These are phyloP conservation scores for Uronychia binucleata DNA, from an alignment of 73 alveolate species.

Conservation along the genomic window DNA sequence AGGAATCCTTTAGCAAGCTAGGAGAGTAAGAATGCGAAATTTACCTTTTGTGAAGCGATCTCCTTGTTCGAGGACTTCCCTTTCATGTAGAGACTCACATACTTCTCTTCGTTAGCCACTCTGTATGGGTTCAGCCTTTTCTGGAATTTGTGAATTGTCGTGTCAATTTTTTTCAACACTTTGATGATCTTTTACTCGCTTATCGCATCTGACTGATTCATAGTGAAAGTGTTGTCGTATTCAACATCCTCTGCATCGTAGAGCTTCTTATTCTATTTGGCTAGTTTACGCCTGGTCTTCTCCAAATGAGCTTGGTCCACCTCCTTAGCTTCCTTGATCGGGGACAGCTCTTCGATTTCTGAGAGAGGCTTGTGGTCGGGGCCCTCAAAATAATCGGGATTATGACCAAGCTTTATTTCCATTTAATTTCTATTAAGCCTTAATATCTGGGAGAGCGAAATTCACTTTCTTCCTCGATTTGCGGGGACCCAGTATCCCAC, in stretches of 20 bases:
- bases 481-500: no score
- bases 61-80: background rate
- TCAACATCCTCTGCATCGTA: background rate
- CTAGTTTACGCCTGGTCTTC: background rate
- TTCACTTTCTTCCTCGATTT: no score
- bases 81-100: background rate
- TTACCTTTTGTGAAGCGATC: background rate
- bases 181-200: background rate
- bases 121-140: background rate
- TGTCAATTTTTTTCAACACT: background rate
- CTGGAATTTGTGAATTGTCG: background rate
- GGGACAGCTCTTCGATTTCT: background rate
- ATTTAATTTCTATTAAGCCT: background rate
- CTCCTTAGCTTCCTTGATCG: background rate
- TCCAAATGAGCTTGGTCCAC: background rate
- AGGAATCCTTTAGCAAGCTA: background rate
- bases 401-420: background rate
- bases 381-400: background rate
- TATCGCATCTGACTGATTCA: background rate
- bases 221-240: background rate
- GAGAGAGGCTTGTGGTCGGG: background rate
- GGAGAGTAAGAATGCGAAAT: no score
- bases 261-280: background rate
- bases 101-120: background rate
- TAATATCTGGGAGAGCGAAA: background rate